Base-by-base conservation (phyloP, 768 basidiomycete genomes). In the Lentinula detonsa region DNA sequence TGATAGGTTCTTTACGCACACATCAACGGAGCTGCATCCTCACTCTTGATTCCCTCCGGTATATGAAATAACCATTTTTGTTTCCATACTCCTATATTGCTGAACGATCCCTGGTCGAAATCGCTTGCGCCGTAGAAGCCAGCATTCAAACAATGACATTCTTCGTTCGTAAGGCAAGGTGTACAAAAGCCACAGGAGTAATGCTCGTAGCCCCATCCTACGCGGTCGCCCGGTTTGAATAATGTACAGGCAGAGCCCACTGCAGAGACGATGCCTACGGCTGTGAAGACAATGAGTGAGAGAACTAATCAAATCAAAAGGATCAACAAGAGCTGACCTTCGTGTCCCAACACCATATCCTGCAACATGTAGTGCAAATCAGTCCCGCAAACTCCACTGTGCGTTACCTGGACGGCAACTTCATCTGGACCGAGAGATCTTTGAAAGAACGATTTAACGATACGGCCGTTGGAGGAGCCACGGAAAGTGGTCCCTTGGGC, bases 341-440 rank as follows among this genome's bases (percentile, higher is more conserved):
- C 75, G 37, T 76, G 76, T 5, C 76, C 73, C 23, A 76, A 68
- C 13, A 72, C 73, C 61, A 72, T 73, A 45, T 73, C 71, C 18
- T 9, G 42, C 15, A 37, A 7, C 63, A 67, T 68, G 63, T 66
- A 69, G 48, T 75, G 76, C 37, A 68, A 61, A 62, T 77, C 75
- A 1, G 75, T 76, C 49, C 73, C 75, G 33, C 74, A 74, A 9
- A 74, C 7, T 1, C 74, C 73, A 2, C 70, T 71, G 34, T 61
- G 60, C 18, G 60, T 61, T 5, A 61, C 52, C 39, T 43, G 23
- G 8, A 61, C 53, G 31, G 31, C 52, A 7, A 56, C 60, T 54
- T 61, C 52, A 23, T 61, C 60, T 28, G 60, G 42, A 18, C 10
- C 53, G 15, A 55, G 60, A 33, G 21, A 31, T 10, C 55, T n/a